Conservation (phyloP, 345 rosid genomes). For the Orychophragmus violaceus region DNA sequence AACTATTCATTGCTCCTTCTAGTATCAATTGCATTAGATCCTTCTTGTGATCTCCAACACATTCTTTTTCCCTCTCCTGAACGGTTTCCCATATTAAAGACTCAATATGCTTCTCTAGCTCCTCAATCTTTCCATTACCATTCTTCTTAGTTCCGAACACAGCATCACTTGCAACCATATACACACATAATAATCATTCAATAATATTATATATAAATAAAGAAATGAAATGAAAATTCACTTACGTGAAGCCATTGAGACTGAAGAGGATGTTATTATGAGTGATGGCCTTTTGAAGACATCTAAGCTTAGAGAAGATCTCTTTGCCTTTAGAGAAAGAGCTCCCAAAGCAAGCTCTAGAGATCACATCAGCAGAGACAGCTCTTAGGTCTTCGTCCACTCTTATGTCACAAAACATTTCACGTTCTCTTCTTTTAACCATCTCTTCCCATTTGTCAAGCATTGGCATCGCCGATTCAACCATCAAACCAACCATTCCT, state of each 20-base stretch:
- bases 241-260: slow-evolving; percentile 34
- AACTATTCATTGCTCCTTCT: slow-evolving; percentile 45
- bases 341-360: slow-evolving; percentile 63
- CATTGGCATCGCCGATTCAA: slow-evolving; percentile 40
- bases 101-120: slow-evolving; percentile 55
- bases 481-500: slow-evolving; percentile 70
- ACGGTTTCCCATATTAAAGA: slow-evolving; percentile 67
- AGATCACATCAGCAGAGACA: slow-evolving; percentile 54
- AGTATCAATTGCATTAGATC: slow-evolving; percentile 66
- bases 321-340: slow-evolving; percentile 47
- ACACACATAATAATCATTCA: neutral
- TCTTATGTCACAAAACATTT: slow-evolving; percentile 34
- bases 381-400: slow-evolving; percentile 46
- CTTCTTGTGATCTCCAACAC: slow-evolving; percentile 33
- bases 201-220: neutral
- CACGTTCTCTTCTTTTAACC: slow-evolving; percentile 23
- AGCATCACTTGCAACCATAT: slow-evolving; percentile 25
- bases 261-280: slow-evolving; percentile 32
- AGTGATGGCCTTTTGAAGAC: slow-evolving; percentile 46
- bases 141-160: slow-evolving; percentile 34
- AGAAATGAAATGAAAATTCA: neutral
- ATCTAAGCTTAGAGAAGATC: slow-evolving; percentile 50
- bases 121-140: slow-evolving; percentile 34
- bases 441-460: slow-evolving; percentile 50
- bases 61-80: slow-evolving; percentile 42